Percentiles rank a stretch among this genome's conserved stretches.
phyloP scores from a whole-genome alignment of 768 basidiomycete species.

The Cyclocybe cylindracea region DNA sequence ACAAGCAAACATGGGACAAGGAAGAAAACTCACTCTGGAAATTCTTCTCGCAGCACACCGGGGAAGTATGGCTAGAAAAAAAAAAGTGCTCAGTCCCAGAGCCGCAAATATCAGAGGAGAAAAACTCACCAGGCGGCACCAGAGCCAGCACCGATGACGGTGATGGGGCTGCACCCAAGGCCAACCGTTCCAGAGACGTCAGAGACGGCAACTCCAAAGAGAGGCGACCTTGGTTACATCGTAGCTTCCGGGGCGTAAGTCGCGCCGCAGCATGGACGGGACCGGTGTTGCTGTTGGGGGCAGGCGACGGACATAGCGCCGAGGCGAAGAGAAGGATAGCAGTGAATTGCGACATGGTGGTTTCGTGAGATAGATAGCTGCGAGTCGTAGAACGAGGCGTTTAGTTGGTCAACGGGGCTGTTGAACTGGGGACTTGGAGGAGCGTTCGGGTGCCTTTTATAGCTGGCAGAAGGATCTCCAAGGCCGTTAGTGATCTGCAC shows the following conservation, averaged over 20 bases:
- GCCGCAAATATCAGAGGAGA: too few relatives aligned
- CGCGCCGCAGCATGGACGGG: slow-evolving; percentile 19
- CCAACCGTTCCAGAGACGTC: too few relatives aligned
- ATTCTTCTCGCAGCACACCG: too few relatives aligned
- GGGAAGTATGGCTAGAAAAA: too few relatives aligned
- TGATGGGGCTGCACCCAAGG: too few relatives aligned
- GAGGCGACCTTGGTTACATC: too few relatives aligned
- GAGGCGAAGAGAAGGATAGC: slow-evolving; percentile 11
- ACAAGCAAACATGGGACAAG: too few relatives aligned
- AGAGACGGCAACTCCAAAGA: too few relatives aligned
- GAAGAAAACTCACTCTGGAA: too few relatives aligned
- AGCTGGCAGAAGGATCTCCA: neutral
- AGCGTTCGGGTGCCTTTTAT: neutral
- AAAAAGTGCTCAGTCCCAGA: too few relatives aligned
- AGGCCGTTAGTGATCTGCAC: neutral
- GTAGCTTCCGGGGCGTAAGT: slow-evolving; percentile 1
- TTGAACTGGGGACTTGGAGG: slow-evolving; percentile 3
- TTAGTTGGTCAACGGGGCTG: slow-evolving; percentile 1
- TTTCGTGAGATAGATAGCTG: neutral
- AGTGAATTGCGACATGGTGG: slow-evolving; percentile 11
- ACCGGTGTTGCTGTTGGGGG: slow-evolving; percentile 14
- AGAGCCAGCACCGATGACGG: too few relatives aligned
- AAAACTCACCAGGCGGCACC: too few relatives aligned
- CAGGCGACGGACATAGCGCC: slow-evolving; percentile 9
- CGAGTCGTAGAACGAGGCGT: neutral